A percentile compares a stretch with the other conserved stretches of the same genome.
Evolutionary conservation across 306 rosid species (phyloP).

Genomic region (Cucumis melo): DNA sequence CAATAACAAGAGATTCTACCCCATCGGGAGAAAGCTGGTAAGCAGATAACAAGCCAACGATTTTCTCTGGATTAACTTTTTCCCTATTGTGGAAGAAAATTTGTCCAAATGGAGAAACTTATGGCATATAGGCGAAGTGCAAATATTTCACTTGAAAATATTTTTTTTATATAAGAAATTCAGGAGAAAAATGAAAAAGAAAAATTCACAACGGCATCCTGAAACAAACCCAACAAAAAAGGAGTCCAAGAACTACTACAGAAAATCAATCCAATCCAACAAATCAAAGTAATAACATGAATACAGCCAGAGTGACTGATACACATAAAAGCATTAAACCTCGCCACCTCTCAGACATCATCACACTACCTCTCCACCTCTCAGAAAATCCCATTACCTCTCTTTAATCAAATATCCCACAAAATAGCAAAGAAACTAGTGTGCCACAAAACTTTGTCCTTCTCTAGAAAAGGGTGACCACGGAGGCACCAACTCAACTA

Average conservation of each 20-base stretch:
- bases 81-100: not conserved
- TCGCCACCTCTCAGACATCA: not conserved
- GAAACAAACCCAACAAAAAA: not conserved
- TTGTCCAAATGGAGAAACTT: no score
- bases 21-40: not conserved
- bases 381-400: not conserved
- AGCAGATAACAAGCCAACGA: not conserved
- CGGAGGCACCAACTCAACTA: no score
- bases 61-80: not conserved
- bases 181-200: no score
- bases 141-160: no score
- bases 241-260: not conserved
- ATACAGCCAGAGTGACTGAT: not conserved
- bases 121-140: no score
- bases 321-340: not conserved
- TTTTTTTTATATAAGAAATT: no score
- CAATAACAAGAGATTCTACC: not conserved
- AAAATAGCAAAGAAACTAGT: not conserved
- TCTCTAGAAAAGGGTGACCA: no score
- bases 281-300: not conserved
- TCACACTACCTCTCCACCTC: not conserved
- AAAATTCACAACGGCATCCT: no score
- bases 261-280: not conserved
- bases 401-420: not conserved
- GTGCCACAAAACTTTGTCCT: no score